Conservation (phyloP, 257 asterid genomes). For the Agastache rugosa region DNA sequence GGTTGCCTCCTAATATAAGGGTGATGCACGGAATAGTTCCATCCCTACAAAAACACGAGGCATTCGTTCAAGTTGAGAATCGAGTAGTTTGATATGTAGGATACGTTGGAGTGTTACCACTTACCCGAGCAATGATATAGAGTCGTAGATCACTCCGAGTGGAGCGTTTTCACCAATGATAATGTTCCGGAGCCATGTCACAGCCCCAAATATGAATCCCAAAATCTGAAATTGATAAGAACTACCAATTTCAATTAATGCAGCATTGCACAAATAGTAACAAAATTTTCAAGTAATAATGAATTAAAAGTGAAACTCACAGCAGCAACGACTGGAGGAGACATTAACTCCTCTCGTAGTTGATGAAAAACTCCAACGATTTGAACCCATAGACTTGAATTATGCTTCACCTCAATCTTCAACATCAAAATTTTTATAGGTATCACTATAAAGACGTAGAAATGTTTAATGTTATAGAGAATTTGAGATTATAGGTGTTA, state of each 20-base stretch:
- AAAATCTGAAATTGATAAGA: conserved; percentile 45
- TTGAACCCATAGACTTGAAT: conserved; percentile 36
- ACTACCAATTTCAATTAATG: not conserved
- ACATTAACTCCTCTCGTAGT: conserved; percentile 60
- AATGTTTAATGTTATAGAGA: too few relatives aligned
- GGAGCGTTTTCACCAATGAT: conserved; percentile 79
- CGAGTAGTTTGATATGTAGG: not conserved
- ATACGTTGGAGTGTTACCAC: not conserved
- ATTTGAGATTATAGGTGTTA: too few relatives aligned
- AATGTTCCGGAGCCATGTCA: conserved; percentile 62
- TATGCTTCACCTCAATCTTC: conserved; percentile 37
- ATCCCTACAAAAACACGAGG: conserved; percentile 46
- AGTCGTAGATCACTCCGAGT: conserved; percentile 63
- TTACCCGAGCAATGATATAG: conserved; percentile 75
- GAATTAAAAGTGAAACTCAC: conserved; percentile 52
- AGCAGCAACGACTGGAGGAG: conserved; percentile 84
- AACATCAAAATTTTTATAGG: not conserved
- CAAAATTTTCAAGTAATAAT: not conserved
- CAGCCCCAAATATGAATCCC: conserved; percentile 72
- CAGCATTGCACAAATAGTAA: not conserved
- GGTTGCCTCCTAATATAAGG: conserved; percentile 90
- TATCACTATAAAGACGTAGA: too few relatives aligned
- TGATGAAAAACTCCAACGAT: conserved; percentile 47
- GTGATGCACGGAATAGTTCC: conserved; percentile 95
- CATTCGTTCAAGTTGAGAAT: not conserved